phyloP scores from a whole-genome alignment of 805 yeast species.

The Hanseniaspora jakobsenii region DNA sequence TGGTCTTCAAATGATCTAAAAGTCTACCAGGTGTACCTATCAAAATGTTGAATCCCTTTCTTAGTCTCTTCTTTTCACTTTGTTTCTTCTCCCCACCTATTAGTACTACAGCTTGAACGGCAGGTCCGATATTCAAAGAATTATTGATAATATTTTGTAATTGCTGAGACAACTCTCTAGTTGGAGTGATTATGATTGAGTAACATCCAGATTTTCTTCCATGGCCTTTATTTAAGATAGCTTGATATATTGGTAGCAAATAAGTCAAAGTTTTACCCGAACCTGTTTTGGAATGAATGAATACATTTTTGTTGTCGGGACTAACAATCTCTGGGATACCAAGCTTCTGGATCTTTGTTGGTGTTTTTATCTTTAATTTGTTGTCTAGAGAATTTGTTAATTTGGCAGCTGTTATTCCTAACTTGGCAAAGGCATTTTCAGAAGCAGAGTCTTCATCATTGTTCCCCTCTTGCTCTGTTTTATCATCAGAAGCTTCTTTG shows the following conservation, averaged over 20 bases:
- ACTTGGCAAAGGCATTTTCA: slow-evolving; percentile 57
- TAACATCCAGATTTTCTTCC: slow-evolving; percentile 59
- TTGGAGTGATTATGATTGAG: slow-evolving; percentile 82
- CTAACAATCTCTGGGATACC: slow-evolving; percentile 54
- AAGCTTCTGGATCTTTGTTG: slow-evolving; percentile 78
- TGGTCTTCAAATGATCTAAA: slow-evolving; percentile 87
- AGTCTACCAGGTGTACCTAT: slow-evolving; percentile 97
- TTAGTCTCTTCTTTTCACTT: slow-evolving; percentile 84
- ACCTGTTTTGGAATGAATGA: slow-evolving; percentile 95
- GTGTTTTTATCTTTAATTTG: slow-evolving; percentile 45
- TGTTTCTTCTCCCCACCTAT: slow-evolving; percentile 98
- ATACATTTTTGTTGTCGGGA: slow-evolving; percentile 41
- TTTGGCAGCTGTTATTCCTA: slow-evolving; percentile 52
- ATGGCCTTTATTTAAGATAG: slow-evolving; percentile 43
- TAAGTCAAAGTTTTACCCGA: slow-evolving; percentile 93
- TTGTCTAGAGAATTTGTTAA: slow-evolving; percentile 40
- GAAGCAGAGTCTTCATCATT: too few relatives aligned
- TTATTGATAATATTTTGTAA: slow-evolving; percentile 46
- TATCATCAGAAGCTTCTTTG: slow-evolving; percentile 81
- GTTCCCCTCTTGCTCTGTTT: slow-evolving; percentile 41
- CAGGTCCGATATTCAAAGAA: slow-evolving; percentile 45
- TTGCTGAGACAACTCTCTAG: slow-evolving; percentile 88
- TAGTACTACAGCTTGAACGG: slow-evolving; percentile 66
- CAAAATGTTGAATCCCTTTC: slow-evolving; percentile 92
- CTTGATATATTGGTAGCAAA: slow-evolving; percentile 67